Percentiles rank a stretch among this genome's conserved stretches.
Evolutionary conservation across 148 eudicot species (phyloP).

Genomic region (Chenopodium album): DNA sequence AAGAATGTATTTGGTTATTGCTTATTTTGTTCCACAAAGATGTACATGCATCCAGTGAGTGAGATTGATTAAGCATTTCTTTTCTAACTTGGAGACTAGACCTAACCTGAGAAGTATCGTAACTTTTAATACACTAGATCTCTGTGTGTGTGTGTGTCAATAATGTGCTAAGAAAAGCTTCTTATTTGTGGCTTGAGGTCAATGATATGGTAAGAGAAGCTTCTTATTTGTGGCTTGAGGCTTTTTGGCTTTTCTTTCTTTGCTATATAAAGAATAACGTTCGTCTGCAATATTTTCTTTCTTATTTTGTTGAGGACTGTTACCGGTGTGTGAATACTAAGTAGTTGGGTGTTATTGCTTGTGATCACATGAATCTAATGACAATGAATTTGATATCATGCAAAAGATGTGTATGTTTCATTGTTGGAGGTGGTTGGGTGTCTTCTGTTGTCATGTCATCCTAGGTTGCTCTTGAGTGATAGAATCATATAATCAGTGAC

Average conservation of each 20-base stretch:
- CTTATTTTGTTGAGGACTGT: background rate
- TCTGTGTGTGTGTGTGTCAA: too few species aligned
- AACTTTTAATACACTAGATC: background rate
- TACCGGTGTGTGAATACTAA: background rate
- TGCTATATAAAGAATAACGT: background rate
- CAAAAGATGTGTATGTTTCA: background rate
- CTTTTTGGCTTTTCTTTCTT: background rate
- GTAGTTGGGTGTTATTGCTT: background rate
- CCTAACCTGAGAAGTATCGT: background rate
- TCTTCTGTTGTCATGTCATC: background rate
- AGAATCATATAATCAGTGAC: background rate
- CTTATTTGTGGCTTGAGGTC: too few species aligned
- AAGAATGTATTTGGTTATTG: background rate
- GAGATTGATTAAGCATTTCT: too few species aligned
- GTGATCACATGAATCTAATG: background rate
- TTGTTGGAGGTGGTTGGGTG: background rate
- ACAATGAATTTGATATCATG: slow-evolving; percentile 5
- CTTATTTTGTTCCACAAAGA: background rate
- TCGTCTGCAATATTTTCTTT: background rate
- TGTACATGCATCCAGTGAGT: background rate
- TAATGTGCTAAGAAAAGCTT: too few species aligned
- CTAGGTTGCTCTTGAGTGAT: background rate
- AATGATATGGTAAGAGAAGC: too few species aligned
- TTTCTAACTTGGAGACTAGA: background rate
- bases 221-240: too few species aligned